Evolutionary conservation across 2,329 filamentous ascomycete genomes (phyloP).

Genomic region (Aspergillus ruber): DNA sequence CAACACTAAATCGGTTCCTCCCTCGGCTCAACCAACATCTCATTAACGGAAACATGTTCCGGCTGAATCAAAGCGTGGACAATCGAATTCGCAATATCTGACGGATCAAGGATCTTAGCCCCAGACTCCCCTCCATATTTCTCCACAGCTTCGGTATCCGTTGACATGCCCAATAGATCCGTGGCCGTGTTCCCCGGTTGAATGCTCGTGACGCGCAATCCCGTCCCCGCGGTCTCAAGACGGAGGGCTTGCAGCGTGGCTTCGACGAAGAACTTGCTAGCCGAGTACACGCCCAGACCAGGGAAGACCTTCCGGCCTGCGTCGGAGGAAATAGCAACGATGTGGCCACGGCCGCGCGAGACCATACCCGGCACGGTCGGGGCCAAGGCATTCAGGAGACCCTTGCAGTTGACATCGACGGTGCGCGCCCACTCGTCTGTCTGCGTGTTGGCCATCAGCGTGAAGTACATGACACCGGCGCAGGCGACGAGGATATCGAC

Average conservation of each 20-base stretch:
- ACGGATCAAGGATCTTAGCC: constrained; percentile 65
- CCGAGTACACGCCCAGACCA: constrained; percentile 73
- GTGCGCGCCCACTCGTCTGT: constrained; percentile 73
- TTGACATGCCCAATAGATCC: constrained; percentile 67
- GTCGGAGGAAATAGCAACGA: constrained; percentile 76
- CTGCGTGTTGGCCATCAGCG: constrained; percentile 73
- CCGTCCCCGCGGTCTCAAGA: constrained; percentile 67
- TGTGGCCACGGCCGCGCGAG: constrained; percentile 60
- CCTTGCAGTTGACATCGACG: constrained; percentile 82
- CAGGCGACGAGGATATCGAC: constrained; percentile 75
- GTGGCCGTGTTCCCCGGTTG: constrained; percentile 74
- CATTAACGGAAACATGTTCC: constrained; percentile 69
- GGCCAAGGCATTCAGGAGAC: constrained; percentile 65
- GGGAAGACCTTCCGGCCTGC: constrained; percentile 77
- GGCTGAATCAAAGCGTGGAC: constrained; percentile 70
- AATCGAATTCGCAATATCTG: constrained; percentile 67
- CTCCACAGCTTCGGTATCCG: constrained; percentile 68
- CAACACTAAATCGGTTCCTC: constrained; percentile 62
- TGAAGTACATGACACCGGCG: constrained; percentile 83
- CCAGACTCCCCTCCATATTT: constrained; percentile 71
- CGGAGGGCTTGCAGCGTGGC: constrained; percentile 69
- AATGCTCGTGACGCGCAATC: constrained; percentile 65
- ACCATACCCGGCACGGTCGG: constrained; percentile 67
- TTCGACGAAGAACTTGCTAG: constrained; percentile 80
- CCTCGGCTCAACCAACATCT: constrained; percentile 70